Evolutionary conservation across 202 grass and related monocot genomes (phyloP), one percentile per base, ranked within the genome.

Genomic region (Schoenoplectus triqueter): DNA sequence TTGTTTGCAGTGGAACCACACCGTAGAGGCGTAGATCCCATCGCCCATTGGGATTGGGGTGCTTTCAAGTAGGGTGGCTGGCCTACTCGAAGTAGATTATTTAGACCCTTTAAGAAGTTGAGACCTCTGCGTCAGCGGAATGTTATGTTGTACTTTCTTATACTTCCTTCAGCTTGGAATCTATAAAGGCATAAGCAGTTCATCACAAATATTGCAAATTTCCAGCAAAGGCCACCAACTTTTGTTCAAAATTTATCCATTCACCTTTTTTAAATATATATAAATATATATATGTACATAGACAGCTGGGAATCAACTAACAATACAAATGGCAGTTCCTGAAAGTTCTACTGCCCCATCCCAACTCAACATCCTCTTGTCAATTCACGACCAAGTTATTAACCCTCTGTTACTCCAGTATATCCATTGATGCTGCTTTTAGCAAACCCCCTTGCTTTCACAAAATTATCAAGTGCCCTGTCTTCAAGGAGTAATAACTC

Each of bases 231-330:
- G 48, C 0, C 47, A 20, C 21, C 20, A 59, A 61, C 52, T 15
- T 31, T 54, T 56, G 50, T 77, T 22, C 13, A 60, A 78, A 78
- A 7, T 78, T 60, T 57, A 60, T 40, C 46, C 54, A 78, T 55
- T 44, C 52, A 42, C 50, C 73, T 77, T n/a, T 14, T 78, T 57
- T 77, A 15, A 31, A 31, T 59, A 15, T 59, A 2, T 73, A 22
- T 79, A 62, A 79, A 61, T 79, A 79, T 79, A 45, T 2, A 61
- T 79, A 79, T 79, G 39, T 61, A 79, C 75, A 79, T 44, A 62
- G 49, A 56, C 50, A 77, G 31, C 55, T 17, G 39, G 15, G 51
- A 44, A 62, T 10, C 39, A 62, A 39, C 50, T 56, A 76, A 79
- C 55, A 79, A 79, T 62, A 18, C 54, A 78, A 42, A 78, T 6